Evolutionary conservation across 2,329 filamentous ascomycete species (phyloP), one percentile per base, ranked within the genome.

Genomic region (Claviceps sp.): DNA sequence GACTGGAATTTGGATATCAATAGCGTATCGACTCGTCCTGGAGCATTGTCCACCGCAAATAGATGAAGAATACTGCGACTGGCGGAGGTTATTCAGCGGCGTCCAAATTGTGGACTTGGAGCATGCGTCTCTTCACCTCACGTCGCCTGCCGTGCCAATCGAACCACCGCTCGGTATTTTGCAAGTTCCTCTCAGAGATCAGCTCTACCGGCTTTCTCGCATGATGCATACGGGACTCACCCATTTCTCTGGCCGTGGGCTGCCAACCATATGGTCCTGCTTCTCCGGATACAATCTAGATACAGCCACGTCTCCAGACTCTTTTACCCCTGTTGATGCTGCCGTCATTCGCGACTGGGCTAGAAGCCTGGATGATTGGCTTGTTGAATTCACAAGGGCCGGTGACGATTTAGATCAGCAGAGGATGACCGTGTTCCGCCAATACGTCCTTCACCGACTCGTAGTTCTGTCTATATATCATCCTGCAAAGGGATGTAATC

Each of bases 211-310:
- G 5, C 59, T 72, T 0, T 71, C 69, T 1, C 63, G 67, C 16
- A 71, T 72, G 68, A 71, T 72, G 70, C 67, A 72, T 49, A 69
- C 65, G 0, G 69, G 70, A 0, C 55, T 72, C 3, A 66, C 63
- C 3, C 67, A 71, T 48, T 72, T 72, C 50, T 68, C 69, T 1
- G 70, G 69, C 0, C 60, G 70, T 7, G 64, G 69, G 52, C 43
- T 72, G 7, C 69, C 70, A 2, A 70, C 70, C 0, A 71, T 72
- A 43, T 72, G 69, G 70, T 70, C 68, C 0, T 70, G 65, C 51
- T 66, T 71, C 50, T 63, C 63, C 2, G 59, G 58, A 20, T 56
- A 56, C 16, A 52, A 57, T 0, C 50, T 57, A 2, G 51, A 56
- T 37, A 48, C 55, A 3, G 53, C 57, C 7, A 54, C 53, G 7